Evolutionary conservation across 1,139 yeast species (phyloP).

Genomic region (Trichomonascaceae sp.): DNA sequence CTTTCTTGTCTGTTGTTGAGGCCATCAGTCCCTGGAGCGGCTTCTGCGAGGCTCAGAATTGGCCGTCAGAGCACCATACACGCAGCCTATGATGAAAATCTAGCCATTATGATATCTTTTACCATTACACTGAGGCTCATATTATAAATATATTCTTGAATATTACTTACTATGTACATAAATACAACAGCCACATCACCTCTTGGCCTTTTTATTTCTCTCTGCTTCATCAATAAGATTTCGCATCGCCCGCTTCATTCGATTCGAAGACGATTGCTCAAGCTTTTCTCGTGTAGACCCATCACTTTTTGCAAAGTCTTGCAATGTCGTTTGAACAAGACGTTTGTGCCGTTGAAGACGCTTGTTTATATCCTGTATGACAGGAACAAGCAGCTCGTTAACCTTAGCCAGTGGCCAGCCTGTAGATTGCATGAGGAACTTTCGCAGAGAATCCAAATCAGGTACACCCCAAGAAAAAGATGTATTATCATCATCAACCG

Average conservation of each 20-base stretch:
- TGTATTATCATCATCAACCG: constrained; percentile 74
- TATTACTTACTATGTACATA: background rate
- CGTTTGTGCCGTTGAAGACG: constrained; percentile 14
- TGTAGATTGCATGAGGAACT: constrained; percentile 61
- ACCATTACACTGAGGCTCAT: no score
- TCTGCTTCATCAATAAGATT: constrained; percentile 16
- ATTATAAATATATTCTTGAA: no score
- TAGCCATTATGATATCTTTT: no score
- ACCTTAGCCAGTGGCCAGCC: constrained; percentile 77
- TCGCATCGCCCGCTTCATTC: constrained; percentile 25
- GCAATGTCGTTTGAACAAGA: constrained; percentile 29
- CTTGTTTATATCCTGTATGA: constrained; percentile 68
- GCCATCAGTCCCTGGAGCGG: no score
- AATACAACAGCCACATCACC: background rate
- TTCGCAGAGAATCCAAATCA: constrained; percentile 69
- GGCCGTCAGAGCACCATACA: no score
- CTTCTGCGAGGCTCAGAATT: no score
- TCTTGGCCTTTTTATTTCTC: constrained; percentile 7
- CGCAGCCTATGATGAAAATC: no score
- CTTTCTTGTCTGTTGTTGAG: no score
- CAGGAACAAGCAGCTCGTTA: constrained; percentile 85
- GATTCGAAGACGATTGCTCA: constrained; percentile 21
- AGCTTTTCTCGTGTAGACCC: constrained; percentile 16
- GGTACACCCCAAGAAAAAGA: constrained; percentile 89
- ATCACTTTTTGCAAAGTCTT: constrained; percentile 13